Base-by-base conservation (phyloP, 1,284 basidiomycete species). In the Tremellales sp. region DNA sequence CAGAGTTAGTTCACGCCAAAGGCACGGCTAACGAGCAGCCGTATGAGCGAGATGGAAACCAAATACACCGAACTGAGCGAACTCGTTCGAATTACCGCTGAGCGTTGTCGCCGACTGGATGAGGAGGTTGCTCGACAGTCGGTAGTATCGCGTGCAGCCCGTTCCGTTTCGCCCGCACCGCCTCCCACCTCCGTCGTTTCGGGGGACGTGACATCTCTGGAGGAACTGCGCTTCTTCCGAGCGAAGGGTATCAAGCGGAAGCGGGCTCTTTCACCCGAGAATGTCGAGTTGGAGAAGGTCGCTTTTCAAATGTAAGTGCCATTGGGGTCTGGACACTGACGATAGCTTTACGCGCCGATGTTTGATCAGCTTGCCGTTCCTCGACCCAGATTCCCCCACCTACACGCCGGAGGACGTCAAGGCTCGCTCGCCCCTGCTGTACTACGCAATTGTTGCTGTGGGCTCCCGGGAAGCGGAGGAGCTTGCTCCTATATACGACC, bases 261-360 rank as follows among this genome's bases (percentile, higher is more conserved):
- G 18, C 9, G 34, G 9, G 34, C 34, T 10, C 9, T 19, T 10
- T 36, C 34, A 19, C 34, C 34, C 22, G 34, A 36, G 34, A 36
- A 36, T 36, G 34, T 36, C 18, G 34, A 36, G 18, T 36, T 36
- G 34, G 34, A 36, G 34, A 36, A 36, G 18, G 34, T 36, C 34
- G 34, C 34, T 36, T 36, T 36, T 19, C 14, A 36, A 19, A 36
- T 36, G 34, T 21, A 41, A 42, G 24, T 32, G 24, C 16, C 31
- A 29, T 10, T 10, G 8, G 14, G 34, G 7, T 10, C 13, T 27
- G 9, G 7, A 8, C 25, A 34, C 22, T 44, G 16, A 29, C 12
- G 5, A 5, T 44, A 48, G 47, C 18, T 48, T 48, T 41, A 38
- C 35, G 14, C 22, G 34, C 12, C 47, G 47, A 3, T 48, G 47